Conservation (phyloP, 208 protist genomes). For the Leptomonas pyrrhocoris region DNA sequence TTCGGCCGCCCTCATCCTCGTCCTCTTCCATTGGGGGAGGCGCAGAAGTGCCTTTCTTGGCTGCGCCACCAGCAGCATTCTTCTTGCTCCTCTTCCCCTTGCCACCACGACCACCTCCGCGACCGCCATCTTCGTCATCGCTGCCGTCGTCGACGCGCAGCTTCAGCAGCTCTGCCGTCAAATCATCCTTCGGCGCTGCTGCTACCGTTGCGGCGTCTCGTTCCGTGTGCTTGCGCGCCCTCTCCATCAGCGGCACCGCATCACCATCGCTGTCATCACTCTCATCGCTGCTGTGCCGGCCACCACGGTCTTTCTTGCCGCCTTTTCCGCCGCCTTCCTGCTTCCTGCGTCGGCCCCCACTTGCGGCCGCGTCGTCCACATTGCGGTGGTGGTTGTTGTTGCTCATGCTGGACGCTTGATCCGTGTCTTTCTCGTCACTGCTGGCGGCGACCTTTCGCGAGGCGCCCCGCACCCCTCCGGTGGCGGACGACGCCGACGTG, state of each 20-base stretch:
- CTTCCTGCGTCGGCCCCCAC: neutral
- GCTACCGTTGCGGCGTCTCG: neutral
- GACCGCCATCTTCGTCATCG: conserved; percentile 29
- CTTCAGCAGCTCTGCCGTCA: conserved; percentile 30
- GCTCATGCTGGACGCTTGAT: conserved; percentile 15
- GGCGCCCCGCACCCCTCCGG: neutral
- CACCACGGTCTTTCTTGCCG: conserved; percentile 2
- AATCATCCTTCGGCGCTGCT: conserved; percentile 4
- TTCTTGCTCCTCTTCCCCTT: conserved; percentile 41
- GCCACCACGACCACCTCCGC: conserved; percentile 22
- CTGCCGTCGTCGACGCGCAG: conserved; percentile 32
- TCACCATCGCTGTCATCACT: conserved; percentile 9
- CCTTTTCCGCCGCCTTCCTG: neutral
- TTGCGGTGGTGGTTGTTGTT: too few relatives aligned
- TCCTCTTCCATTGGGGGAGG: conserved; percentile 18
- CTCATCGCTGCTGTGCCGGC: conserved; percentile 13
- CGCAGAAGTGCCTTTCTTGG: neutral
- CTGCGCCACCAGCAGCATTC: conserved; percentile 8
- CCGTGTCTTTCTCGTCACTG: conserved; percentile 1
- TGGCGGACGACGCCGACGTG: neutral
- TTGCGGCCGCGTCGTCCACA: neutral
- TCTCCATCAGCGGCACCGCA: neutral
- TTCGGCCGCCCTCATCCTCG: conserved; percentile 28
- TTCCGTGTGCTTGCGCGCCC: neutral
- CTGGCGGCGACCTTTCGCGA: neutral